These are phyloP conservation scores for Penicillium vulpinum DNA, from an alignment of 2,329 filamentous ascomycete genomes.

Conservation along the genomic window DNA sequence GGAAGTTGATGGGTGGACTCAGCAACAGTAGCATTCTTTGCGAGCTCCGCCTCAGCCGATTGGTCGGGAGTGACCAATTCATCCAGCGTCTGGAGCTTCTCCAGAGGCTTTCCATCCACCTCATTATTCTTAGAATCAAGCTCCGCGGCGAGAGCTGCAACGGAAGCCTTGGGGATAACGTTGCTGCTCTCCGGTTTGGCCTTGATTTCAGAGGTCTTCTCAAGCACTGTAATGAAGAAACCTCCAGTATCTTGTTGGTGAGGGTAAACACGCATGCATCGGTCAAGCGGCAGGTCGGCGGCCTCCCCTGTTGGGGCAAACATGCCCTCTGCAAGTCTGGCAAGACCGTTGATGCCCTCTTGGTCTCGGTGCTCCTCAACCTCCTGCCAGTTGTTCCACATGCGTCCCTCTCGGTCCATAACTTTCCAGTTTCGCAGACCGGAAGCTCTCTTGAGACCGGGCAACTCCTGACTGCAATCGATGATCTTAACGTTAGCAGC, in stretches of 20 bases:
- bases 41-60: slow-evolving; percentile 29
- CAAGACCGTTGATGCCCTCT: slow-evolving; percentile 63
- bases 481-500: slow-evolving; percentile 76
- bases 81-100: slow-evolving; percentile 43
- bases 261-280: slow-evolving; percentile 91
- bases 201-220: slow-evolving; percentile 86
- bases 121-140: slow-evolving; percentile 38
- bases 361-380: slow-evolving; percentile 68
- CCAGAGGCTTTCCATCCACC: slow-evolving; percentile 26
- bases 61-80: slow-evolving; percentile 39
- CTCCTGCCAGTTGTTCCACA: slow-evolving; percentile 80
- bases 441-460: slow-evolving; percentile 70
- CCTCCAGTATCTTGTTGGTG: slow-evolving; percentile 95
- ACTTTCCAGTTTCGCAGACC: slow-evolving; percentile 84
- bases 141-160: slow-evolving; percentile 38
- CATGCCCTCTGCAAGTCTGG: slow-evolving; percentile 75
- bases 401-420: slow-evolving; percentile 78
- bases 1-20: slow-evolving; percentile 36
- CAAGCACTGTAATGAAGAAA: slow-evolving; percentile 94
- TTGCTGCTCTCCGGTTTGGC: slow-evolving; percentile 66
- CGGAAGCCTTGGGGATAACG: slow-evolving; percentile 40
- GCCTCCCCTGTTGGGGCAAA: slow-evolving; percentile 67
- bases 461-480: slow-evolving; percentile 76
- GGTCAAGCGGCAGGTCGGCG: slow-evolving; percentile 72
- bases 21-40: slow-evolving; percentile 39